Base-by-base conservation (phyloP, 352 stramenopile genomes). In the Aphanomyces cochlioides region DNA sequence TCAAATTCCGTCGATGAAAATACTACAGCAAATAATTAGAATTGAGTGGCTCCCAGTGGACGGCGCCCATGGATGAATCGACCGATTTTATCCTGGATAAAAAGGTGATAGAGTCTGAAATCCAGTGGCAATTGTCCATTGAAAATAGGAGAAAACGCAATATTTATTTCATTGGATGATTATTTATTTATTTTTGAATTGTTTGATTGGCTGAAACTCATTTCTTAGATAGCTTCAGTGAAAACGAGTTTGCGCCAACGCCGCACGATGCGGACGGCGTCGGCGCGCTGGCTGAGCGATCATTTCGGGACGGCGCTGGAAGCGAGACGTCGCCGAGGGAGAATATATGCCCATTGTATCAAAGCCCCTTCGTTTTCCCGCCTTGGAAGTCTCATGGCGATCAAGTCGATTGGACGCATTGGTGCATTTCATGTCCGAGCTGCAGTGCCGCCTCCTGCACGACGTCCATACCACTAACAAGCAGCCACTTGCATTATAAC, bases 161-260 rank as follows among this genome's bases (percentile, higher is more conserved):
- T 28, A 2, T 28, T 28, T 2, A 28, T 28, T 28, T 28, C 28
- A 28, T 28, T 28, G 28, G 28, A 28, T 28, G 43, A 50, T 50
- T n/a, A 50, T 50, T 50, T 50, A n/a, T 12, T 3, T 50, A 12
- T 28, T 50, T 37, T 58, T 50, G 43, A n/a, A 50, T 50, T n/a
- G 0, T 50, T 37, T 58, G 50, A 58, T 58, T 58, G 50, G 50
- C 2, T 58, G 36, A 19, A 58, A 58, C 10, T n/a, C 43, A 50
- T n/a, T 50, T 50, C 43, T 28, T 53, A 19, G n/a, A n/a, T n/a
- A n/a, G n/a, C n/a, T n/a, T n/a, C n/a, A n/a, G n/a, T n/a, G n/a
- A n/a, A n/a, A 1, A 19, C 21, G 1, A 21, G 15, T 58, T 58
- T 36, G 7, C 13, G 13, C 17, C 50, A 10, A 13, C 50, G 50